Base-by-base conservation (phyloP, 2,329 filamentous ascomycete genomes). In the Aspergillus viridinutans region DNA sequence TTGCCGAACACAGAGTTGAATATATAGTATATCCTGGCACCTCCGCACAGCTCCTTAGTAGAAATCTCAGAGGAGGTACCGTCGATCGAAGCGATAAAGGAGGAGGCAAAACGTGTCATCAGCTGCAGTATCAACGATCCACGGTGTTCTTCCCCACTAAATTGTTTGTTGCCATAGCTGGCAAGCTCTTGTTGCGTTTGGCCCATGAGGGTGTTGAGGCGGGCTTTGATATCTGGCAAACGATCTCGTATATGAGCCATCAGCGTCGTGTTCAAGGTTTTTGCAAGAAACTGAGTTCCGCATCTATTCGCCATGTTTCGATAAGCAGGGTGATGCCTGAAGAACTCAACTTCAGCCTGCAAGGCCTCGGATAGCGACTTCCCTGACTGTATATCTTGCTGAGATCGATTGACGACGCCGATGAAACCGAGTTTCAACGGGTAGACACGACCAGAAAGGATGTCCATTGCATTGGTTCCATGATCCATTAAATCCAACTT, bases 401-500 rank as follows among this genome's bases (percentile, higher is more conserved):
- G 94, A 35, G 94, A 97, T 62, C 94, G 87, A 76, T 99, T 99
- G 68, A 99, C 93, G 17, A 97, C 92, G 59, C 94, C 94, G 66
- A 99, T 97, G 73, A 97, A 99, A 28, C 94, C 94, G 61, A 99
- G 84, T 77, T 97, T 99, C 66, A 99, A 75, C 8, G 94, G 94
- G 74, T 99, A 99, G 3, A 99, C 94, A 26, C 94, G 88, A 3
- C 94, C 94, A 6, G 93, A 95, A n/a, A 99, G 83, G 65, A 99
- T 99, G 70, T 99, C 94, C 66, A 99, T 82, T 17, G 94, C 94
- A 70, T 99, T 97, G 56, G 94, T 99, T 61, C 94, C 94, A 70
- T 99, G 93, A 70, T 99, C 94, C 94, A 99, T 99, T 57, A 99
- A 80, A 73, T 99, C 94, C 62, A 99, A 81, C 78, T 99, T 99